These are phyloP conservation scores for Pseudocercospora macadamiae DNA, from an alignment of 2,329 filamentous ascomycete species.

Conservation along the genomic window DNA sequence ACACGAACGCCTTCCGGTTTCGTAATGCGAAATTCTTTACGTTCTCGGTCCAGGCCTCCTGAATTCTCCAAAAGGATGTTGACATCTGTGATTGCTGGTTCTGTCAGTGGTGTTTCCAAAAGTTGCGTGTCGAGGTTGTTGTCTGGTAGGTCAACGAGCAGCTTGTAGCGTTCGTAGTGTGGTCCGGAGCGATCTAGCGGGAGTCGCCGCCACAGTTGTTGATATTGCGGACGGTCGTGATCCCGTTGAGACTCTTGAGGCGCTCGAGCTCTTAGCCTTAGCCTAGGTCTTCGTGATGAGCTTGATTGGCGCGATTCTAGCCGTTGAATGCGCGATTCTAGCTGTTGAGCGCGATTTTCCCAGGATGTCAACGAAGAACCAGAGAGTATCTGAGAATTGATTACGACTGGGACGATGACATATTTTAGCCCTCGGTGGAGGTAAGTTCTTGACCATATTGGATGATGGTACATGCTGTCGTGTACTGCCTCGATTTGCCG, in stretches of 20 bases:
- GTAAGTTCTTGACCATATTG: background rate
- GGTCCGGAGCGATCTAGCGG: no score
- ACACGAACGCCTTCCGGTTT: background rate
- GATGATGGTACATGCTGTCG: background rate
- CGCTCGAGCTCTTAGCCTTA: no score
- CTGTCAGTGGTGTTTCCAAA: background rate
- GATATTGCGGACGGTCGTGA: no score
- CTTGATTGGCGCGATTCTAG: no score
- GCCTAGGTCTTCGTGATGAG: no score
- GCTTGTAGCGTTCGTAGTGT: background rate
- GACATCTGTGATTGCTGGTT: background rate
- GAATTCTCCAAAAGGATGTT: background rate
- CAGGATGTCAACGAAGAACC: no score
- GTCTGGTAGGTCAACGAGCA: background rate
- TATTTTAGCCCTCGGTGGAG: background rate
- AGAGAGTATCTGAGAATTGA: background rate
- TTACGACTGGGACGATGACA: background rate
- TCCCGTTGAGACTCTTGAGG: no score
- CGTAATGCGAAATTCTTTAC: background rate
- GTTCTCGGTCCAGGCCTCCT: background rate
- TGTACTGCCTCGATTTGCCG: background rate
- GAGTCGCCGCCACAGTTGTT: no score
- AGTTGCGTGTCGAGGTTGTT: background rate
- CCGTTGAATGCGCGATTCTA: no score
- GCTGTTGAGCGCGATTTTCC: no score